Percentiles rank a stretch among this genome's conserved stretches.
Conservation (phyloP, 2,329 filamentous ascomycete genomes). For the Fusarium nematophilum region DNA sequence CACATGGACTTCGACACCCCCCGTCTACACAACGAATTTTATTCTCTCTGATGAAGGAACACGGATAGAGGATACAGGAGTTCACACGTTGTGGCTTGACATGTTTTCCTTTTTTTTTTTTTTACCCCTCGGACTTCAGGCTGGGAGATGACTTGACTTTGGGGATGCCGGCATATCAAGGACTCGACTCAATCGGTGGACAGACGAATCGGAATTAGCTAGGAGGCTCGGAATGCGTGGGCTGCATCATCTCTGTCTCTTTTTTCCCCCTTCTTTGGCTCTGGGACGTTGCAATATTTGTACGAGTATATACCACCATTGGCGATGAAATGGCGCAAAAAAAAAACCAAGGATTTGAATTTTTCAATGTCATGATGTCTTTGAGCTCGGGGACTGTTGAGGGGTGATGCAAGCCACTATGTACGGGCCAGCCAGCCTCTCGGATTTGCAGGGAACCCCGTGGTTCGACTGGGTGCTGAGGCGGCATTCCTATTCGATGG, state of each 20-base stretch:
- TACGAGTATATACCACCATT: conserved; percentile 39
- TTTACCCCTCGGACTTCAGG: conserved; percentile 11
- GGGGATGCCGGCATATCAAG: conserved; percentile 4
- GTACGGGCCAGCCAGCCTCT: no score
- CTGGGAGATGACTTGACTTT: conserved; percentile 1
- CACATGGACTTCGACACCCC: conserved; percentile 25
- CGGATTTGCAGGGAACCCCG: no score
- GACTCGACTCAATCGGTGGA: conserved; percentile 12
- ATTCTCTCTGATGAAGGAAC: conserved; percentile 36
- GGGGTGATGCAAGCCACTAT: conserved; percentile 2
- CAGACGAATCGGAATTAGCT: conserved; percentile 2
- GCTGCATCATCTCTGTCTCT: conserved; percentile 3
- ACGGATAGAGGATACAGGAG: conserved; percentile 45
- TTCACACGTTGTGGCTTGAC: conserved; percentile 34
- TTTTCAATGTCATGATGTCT: background rate
- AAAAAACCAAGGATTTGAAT: conserved; percentile 34
- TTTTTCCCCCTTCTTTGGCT: conserved; percentile 12
- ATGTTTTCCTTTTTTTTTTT: conserved; percentile 28
- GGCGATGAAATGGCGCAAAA: conserved; percentile 34
- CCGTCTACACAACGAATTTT: conserved; percentile 35
- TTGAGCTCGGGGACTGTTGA: no score
- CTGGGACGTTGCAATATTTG: conserved; percentile 17
- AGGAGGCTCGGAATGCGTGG: conserved; percentile 5
- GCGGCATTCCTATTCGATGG: no score
- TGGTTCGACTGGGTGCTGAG: no score